These are phyloP conservation scores for Candida sanyaensis DNA, from an alignment of 1,139 yeast genomes.

Conservation along the genomic window DNA sequence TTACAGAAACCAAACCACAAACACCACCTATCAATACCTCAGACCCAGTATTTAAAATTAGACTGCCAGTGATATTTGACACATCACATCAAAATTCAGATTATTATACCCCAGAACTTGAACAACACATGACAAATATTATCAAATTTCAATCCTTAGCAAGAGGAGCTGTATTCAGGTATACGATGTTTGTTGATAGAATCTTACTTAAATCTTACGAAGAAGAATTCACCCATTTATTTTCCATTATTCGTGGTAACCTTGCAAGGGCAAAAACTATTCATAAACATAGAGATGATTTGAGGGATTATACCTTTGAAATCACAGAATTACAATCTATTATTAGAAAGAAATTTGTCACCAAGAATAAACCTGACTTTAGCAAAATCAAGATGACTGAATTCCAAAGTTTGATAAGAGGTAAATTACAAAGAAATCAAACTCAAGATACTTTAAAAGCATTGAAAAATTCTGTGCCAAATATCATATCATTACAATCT, in stretches of 20 bases:
- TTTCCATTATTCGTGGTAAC: slow-evolving; percentile 45
- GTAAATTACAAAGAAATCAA: slow-evolving; percentile 20
- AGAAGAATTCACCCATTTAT: slow-evolving; percentile 41
- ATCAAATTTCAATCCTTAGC: slow-evolving; percentile 60
- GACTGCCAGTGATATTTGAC: slow-evolving; percentile 2
- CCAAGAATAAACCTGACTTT: slow-evolving; percentile 18
- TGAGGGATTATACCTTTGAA: slow-evolving; percentile 26
- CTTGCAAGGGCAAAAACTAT: slow-evolving; percentile 33
- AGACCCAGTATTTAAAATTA: slow-evolving; percentile 3
- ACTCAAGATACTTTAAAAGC: slow-evolving; percentile 7
- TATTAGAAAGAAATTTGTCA: slow-evolving; percentile 28
- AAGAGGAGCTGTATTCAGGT: slow-evolving; percentile 67
- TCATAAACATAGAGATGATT: slow-evolving; percentile 41
- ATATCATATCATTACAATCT: slow-evolving; percentile 29
- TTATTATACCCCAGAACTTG: slow-evolving; percentile 28
- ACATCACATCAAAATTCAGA: slow-evolving; percentile 5
- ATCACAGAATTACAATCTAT: slow-evolving; percentile 40
- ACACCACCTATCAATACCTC: background rate
- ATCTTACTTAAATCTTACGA: slow-evolving; percentile 59
- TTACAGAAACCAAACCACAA: background rate
- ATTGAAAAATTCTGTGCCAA: slow-evolving; percentile 12
- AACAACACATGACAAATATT: slow-evolving; percentile 24
- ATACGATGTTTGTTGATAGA: slow-evolving; percentile 59
- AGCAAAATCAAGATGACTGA: slow-evolving; percentile 10
- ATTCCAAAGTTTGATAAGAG: slow-evolving; percentile 35